A percentile compares a stretch with the other conserved stretches of the same genome.
Conservation (phyloP, 1,284 basidiomycete genomes). For the Boletellus deceptivus region DNA sequence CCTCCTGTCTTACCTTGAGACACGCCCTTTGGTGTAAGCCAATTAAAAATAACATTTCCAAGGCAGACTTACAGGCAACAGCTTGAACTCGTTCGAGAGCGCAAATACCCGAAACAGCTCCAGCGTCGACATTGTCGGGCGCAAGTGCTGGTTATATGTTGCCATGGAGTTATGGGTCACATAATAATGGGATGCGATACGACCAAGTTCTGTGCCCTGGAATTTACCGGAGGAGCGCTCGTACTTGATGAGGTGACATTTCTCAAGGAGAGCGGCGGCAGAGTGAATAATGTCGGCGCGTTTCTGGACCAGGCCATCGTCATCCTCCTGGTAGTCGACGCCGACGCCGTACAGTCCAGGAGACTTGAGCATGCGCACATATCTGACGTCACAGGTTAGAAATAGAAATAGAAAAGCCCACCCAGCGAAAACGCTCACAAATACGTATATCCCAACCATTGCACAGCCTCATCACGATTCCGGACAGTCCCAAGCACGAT, state of each 20-base stretch:
- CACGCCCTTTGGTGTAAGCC: background rate
- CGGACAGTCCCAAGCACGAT: conserved; percentile 95
- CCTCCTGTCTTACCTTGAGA: conserved; percentile 60
- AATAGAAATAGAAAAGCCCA: conserved; percentile 8
- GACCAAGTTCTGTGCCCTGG: conserved; percentile 88
- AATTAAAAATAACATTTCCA: background rate
- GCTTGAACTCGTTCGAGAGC: conserved; percentile 95
- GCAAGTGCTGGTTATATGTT: conserved; percentile 93
- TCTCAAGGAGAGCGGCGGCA: conserved; percentile 91
- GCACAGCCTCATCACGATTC: conserved; percentile 95
- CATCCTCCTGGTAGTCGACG: conserved; percentile 88
- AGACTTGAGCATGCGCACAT: conserved; percentile 94
- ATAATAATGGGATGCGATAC: conserved; percentile 97
- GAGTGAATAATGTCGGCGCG: conserved; percentile 93
- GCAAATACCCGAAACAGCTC: conserved; percentile 98
- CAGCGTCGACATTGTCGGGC: conserved; percentile 82
- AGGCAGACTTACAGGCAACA: conserved; percentile 69
- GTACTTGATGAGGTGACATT: conserved; percentile 92
- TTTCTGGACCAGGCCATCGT: conserved; percentile 86
- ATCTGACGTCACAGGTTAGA: conserved; percentile 49
- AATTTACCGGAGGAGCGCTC: conserved; percentile 88
- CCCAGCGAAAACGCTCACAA: conserved; percentile 53
- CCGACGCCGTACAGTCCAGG: conserved; percentile 90
- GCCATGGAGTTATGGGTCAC: conserved; percentile 96
- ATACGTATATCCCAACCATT: conserved; percentile 96